Base-by-base conservation (phyloP, 805 yeast species). In the Brettanomyces sp. region DNA sequence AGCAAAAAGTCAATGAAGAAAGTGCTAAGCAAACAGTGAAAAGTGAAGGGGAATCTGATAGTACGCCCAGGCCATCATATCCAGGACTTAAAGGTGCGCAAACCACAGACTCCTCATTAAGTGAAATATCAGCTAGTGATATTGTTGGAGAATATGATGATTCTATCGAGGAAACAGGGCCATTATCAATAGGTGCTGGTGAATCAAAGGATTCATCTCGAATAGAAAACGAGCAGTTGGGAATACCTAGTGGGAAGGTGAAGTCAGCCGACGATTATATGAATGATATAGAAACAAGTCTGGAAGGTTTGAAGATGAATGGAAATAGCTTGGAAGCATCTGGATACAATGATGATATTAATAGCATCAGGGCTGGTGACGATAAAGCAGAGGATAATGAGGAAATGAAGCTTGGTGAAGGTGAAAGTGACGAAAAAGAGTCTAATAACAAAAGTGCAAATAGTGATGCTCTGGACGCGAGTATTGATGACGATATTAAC, bases 51-150 rank as follows among this genome's bases (percentile, higher is more conserved):
- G n/a, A 32, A 32, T 11, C 11, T 32, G 35, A 32, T 32, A 32
- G 13, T 13, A 32, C 11, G 13, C 11, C 32, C 32, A 28, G 2
- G 7, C 32, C 32, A 28, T 7, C 11, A 28, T 28, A 28, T 28
- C 32, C 32, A 9, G 32, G 7, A 9, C 11, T 28, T 7, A 28
- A 28, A 7, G 32, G 11, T 7, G 11, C 32, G 11, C 11, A 6
- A 9, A 28, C 32, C 9, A 9, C 11, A 9, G 13, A 18, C 13
- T 35, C 37, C 7, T n/a, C 22, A 18, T 8, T 8, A n/a, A 35
- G 37, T 35, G 44, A 41, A n/a, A 9, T 41, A 12, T 32, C 44
- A 18, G 44, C 44, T n/a, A 23, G 38, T 13, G 44, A 41, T 34
- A 41, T 41, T 30, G 18, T 41, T 18, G 38, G 30, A 7, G 44